Conservation (phyloP, 306 rosid genomes). For the Cicer cuneatum region DNA sequence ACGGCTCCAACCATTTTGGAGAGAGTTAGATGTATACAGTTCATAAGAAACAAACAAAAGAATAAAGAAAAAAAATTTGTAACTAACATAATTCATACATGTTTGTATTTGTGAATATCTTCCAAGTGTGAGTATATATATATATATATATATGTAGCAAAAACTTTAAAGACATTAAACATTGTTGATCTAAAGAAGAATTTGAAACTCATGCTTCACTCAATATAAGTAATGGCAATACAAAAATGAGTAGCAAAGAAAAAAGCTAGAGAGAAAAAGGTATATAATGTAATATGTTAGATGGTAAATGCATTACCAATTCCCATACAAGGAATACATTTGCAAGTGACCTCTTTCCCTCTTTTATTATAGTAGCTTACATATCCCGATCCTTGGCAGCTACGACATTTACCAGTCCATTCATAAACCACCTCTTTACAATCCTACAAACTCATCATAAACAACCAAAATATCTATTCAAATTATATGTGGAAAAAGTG, state of each 20-base stretch:
- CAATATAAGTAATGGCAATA: not conserved
- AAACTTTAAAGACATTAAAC: not conserved
- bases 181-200: not conserved
- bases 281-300: slow-evolving; percentile 6
- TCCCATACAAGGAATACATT: slow-evolving; percentile 98
- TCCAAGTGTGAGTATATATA: not conserved
- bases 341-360: slow-evolving; percentile 75
- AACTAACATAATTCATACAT: not conserved
- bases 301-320: slow-evolving; percentile 65
- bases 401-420: slow-evolving; percentile 96
- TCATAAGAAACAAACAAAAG: not conserved
- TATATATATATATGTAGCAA: not conserved
- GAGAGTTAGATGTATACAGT: not conserved
- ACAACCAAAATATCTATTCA: slow-evolving; percentile 14
- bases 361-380: slow-evolving; percentile 77
- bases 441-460: slow-evolving; percentile 62
- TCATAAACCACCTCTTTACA: slow-evolving; percentile 95
- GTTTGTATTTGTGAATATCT: not conserved
- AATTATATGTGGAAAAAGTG: not conserved
- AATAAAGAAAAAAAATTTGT: not conserved
- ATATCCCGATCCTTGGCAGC: slow-evolving; percentile 95
- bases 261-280: not conserved
- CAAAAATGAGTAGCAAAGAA: slow-evolving; percentile 5
- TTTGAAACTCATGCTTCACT: not conserved
- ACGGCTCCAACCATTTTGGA: not conserved